Evolutionary conservation across 2,329 filamentous ascomycete genomes (phyloP), one percentile per base, ranked within the genome.

Genomic region (Endocalyx cinctus): DNA sequence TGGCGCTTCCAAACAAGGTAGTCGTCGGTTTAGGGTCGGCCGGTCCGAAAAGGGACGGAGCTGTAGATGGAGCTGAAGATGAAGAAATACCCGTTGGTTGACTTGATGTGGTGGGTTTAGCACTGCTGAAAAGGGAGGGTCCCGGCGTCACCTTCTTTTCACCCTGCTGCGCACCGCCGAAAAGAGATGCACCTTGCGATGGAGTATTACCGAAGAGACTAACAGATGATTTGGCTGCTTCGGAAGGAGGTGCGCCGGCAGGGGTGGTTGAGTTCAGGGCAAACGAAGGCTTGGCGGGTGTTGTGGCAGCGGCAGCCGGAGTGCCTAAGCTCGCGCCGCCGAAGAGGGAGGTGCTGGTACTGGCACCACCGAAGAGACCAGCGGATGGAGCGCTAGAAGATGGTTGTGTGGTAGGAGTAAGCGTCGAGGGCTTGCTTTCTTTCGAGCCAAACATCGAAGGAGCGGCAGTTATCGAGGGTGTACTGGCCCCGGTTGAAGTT

Each of bases 231-330:
- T 60, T 58, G 5, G 50, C 40, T 27, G 45, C 42, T 34, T 59
- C 62, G 5, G 60, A 48, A 1, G 72, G 70, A 35, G 73, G 73
- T n/a, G 68, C 65, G 22, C 73, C 73, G 15, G 72, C 72, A 12
- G 73, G 72, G 22, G 73, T 76, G 3, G 72, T 76, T 13, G 72
- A 76, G 34, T 62, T 59, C 20, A 73, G 47, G n/a, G 50, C 45
- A 35, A 74, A 66, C 33, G 62, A 39, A 12, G 70, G 64, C 52
- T 74, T 75, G n/a, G 63, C 62, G 17, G 66, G 66, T 14, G 65
- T 69, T 14, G 61, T 13, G 32, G 45, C 34, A 16, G 47, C 23
- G 31, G 38, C 44, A n/a, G 42, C 39, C 17, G 46, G 25, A 18
- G 47, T 43, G 34, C 37, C 45, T 11, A 42, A 27, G 26, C 27